Percentiles rank a stretch among this genome's conserved stretches.
These are phyloP conservation scores for Sphaerulina populicola DNA, from an alignment of 2,329 filamentous ascomycete genomes.

Conservation along the genomic window DNA sequence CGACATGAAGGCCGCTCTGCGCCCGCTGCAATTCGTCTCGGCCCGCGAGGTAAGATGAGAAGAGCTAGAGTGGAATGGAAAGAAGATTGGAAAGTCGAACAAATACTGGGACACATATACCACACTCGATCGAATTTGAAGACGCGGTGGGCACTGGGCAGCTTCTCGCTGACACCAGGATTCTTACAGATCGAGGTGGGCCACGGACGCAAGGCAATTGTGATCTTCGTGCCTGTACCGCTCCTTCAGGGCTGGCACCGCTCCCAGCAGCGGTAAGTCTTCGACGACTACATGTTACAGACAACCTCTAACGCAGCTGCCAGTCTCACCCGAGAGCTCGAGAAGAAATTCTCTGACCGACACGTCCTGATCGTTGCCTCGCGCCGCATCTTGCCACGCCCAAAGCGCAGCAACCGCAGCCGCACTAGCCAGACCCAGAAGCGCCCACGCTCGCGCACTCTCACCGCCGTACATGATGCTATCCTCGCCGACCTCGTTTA, in stretches of 20 bases:
- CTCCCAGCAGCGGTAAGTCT: constrained; percentile 94
- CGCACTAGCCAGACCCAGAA: constrained; percentile 97
- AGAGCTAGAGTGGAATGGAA: neutral
- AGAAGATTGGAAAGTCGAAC: neutral
- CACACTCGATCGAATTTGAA: constrained; percentile 31
- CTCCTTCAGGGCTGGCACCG: constrained; percentile 98
- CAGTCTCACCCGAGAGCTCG: constrained; percentile 98
- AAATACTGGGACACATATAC: constrained; percentile 5
- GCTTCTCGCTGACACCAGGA: constrained; percentile 49
- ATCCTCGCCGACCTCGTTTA: constrained; percentile 97
- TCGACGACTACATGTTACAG: neutral
- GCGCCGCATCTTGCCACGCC: constrained; percentile 95
- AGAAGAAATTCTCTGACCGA: constrained; percentile 99
- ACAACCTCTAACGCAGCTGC: constrained; percentile 9
- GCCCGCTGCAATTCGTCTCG: constrained; percentile 97
- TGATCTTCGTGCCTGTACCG: constrained; percentile 99
- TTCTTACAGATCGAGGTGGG: constrained; percentile 91
- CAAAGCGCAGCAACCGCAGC: constrained; percentile 94
- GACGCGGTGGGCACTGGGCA: constrained; percentile 51
- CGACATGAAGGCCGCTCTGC: constrained; percentile 91
- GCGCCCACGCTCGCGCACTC: constrained; percentile 93
- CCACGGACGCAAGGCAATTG: constrained; percentile 99
- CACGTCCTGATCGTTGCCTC: constrained; percentile 98
- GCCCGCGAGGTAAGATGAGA: constrained; percentile 87
- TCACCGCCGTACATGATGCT: constrained; percentile 97